These are phyloP conservation scores for Plasmodium fragile DNA, from an alignment of 169 alveolate genomes.

Conservation along the genomic window DNA sequence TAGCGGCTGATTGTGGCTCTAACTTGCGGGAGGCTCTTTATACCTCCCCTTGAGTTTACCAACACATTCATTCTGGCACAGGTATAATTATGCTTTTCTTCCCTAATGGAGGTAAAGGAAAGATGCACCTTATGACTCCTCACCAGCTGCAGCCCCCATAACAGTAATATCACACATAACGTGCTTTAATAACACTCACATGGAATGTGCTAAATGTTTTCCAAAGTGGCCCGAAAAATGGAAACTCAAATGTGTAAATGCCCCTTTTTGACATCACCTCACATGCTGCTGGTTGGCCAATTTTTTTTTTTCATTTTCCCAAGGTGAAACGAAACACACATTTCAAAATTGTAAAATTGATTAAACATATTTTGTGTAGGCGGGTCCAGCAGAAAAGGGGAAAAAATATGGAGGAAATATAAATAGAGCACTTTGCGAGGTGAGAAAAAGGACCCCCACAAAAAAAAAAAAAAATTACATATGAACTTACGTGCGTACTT, in stretches of 20 bases:
- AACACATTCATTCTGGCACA: background rate
- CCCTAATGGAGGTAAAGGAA: background rate
- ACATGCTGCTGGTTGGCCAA: background rate
- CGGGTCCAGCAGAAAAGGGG: background rate
- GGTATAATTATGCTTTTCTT: background rate
- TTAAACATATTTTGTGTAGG: background rate
- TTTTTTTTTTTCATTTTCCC: background rate
- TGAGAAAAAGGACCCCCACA: background rate
- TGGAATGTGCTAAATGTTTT: background rate
- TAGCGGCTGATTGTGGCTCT: conserved; percentile 6
- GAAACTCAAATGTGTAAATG: background rate
- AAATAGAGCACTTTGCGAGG: background rate
- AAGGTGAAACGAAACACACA: background rate
- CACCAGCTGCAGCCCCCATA: background rate
- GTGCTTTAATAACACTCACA: background rate
- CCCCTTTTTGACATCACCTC: background rate
- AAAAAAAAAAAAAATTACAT: conserved; percentile 1
- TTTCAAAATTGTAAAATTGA: background rate
- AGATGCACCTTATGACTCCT: background rate
- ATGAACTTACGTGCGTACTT: background rate
- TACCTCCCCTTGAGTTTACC: background rate
- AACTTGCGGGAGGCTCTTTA: background rate
- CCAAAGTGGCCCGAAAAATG: background rate
- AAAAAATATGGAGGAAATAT: background rate
- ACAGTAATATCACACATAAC: background rate